Evolutionary conservation across 1,139 yeast genomes (phyloP).

Genomic region (Taphrina pruni): DNA sequence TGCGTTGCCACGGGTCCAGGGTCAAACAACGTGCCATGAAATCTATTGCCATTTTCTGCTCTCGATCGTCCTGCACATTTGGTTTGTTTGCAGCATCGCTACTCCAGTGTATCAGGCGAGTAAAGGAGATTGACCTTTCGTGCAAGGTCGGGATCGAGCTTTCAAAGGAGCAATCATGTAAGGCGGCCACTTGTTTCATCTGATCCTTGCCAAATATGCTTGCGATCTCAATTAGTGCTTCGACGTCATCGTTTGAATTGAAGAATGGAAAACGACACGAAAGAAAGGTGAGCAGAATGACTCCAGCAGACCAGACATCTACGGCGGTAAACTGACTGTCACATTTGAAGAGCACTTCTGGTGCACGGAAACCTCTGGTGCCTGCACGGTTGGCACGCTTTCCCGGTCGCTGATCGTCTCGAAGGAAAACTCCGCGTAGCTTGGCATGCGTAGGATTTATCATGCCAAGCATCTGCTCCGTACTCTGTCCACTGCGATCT

Average conservation of each 20-base stretch:
- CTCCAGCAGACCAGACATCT: slow-evolving; percentile 94
- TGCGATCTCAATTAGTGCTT: slow-evolving; percentile 84
- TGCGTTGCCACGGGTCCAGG: slow-evolving; percentile 63
- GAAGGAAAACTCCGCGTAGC: slow-evolving; percentile 70
- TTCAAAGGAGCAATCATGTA: slow-evolving; percentile 90
- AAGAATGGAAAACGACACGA: slow-evolving; percentile 82
- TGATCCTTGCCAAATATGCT: slow-evolving; percentile 79
- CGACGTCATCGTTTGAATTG: slow-evolving; percentile 88
- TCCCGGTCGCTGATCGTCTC: slow-evolving; percentile 80
- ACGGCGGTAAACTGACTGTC: slow-evolving; percentile 77
- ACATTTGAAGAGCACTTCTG: slow-evolving; percentile 88
- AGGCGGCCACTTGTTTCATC: slow-evolving; percentile 74
- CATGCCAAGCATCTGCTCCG: slow-evolving; percentile 32
- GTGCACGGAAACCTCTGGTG: slow-evolving; percentile 94
- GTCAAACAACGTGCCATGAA: slow-evolving; percentile 62
- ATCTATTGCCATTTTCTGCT: slow-evolving; percentile 57
- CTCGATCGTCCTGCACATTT: slow-evolving; percentile 45
- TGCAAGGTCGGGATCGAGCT: slow-evolving; percentile 60
- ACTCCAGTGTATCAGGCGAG: slow-evolving; percentile 54
- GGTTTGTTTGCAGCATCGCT: slow-evolving; percentile 44
- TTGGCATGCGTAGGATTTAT: slow-evolving; percentile 31
- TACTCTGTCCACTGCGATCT: slow-evolving; percentile 30
- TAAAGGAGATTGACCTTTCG: slow-evolving; percentile 52
- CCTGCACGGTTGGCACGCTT: slow-evolving; percentile 97
- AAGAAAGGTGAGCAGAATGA: slow-evolving; percentile 74